Evolutionary conservation across 2,329 filamentous ascomycete species (phyloP).

Genomic region (Colletotrichum euphorbiae): DNA sequence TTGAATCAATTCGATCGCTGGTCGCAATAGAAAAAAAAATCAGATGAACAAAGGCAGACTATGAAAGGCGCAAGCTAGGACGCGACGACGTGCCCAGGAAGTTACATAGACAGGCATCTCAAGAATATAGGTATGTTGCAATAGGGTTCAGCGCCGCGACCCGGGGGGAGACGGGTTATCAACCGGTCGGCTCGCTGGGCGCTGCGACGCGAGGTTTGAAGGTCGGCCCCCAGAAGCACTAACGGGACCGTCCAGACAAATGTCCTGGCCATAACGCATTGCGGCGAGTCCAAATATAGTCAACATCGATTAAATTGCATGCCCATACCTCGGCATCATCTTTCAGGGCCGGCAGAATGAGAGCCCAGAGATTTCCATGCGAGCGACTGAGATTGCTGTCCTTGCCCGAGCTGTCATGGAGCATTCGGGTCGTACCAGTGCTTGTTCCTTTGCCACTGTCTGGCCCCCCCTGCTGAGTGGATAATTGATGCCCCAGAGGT

Average conservation of each 20-base stretch:
- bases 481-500: not conserved
- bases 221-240: not conserved
- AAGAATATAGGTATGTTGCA: not conserved
- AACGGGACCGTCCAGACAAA: not conserved
- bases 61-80: not conserved
- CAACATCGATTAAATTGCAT: not conserved
- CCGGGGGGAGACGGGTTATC: not conserved
- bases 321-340: not conserved
- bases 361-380: not conserved
- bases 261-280: not conserved
- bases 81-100: not conserved
- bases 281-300: not conserved
- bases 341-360: not conserved
- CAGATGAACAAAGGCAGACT: not conserved
- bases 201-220: not conserved
- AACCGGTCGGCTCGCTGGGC: not conserved
- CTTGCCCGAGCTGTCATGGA: not conserved
- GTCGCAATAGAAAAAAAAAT: not conserved
- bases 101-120: not conserved
- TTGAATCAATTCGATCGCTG: not conserved
- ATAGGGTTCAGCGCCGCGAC: not conserved
- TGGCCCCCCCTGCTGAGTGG: not conserved
- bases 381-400: not conserved
- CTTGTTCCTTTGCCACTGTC: not conserved
- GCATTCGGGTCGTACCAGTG: not conserved